Conservation (phyloP, 2,329 filamentous ascomycete genomes). For the Endothia cerciana region DNA sequence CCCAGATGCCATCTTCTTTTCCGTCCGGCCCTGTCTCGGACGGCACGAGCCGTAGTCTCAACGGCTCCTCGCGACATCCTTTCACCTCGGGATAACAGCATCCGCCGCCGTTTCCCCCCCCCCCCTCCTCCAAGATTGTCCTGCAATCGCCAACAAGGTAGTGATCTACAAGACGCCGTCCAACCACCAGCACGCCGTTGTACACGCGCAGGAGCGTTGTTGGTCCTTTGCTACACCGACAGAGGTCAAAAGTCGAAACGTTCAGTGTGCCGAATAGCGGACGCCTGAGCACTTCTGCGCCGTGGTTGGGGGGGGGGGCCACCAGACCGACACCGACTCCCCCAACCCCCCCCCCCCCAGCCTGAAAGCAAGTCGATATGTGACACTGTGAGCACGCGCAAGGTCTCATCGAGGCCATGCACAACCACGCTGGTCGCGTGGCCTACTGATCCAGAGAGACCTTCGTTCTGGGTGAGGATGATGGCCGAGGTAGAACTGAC, state of each 20-base stretch:
- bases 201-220: neutral
- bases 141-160: slow-evolving; percentile 9
- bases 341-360: neutral
- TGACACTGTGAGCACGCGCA: neutral
- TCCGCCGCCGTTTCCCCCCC: neutral
- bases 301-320: too few relatives aligned
- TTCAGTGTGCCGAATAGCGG: neutral
- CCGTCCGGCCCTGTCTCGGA: slow-evolving; percentile 12
- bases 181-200: neutral
- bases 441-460: neutral
- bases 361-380: neutral
- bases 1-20: neutral
- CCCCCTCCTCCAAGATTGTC: neutral
- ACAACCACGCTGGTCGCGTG: neutral
- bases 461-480: neutral
- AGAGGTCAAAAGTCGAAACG: neutral
- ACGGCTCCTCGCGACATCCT: slow-evolving; percentile 20
- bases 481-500: slow-evolving; percentile 2
- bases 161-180: neutral
- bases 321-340: neutral
- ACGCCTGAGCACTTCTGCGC: slow-evolving; percentile 1
- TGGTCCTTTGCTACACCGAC: neutral
- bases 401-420: neutral
- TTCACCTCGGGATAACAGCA: neutral
- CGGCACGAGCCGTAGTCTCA: slow-evolving; percentile 23